Evolutionary conservation across 768 basidiomycete species (phyloP), one percentile per base, ranked within the genome.

Genomic region (Collybiopsis confluens): DNA sequence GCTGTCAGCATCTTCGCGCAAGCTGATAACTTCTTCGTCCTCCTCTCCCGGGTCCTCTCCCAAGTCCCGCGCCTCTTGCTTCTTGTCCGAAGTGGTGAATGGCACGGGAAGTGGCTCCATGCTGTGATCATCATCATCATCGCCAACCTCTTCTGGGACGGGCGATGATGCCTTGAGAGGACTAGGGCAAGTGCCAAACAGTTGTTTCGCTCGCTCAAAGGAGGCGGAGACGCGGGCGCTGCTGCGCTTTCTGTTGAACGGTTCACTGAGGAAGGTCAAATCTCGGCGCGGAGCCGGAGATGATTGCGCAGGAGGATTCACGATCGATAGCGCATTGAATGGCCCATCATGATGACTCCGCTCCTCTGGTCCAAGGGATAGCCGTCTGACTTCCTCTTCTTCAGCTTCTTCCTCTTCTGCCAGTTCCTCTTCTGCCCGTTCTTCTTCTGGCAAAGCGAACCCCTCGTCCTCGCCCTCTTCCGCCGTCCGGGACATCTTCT

Each of bases 1-100:
- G 24, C 59, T 57, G 42, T 64, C 42, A 40, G 67, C 66, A 49
- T 71, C 68, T 26, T 63, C 66, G n/a, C 38, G 68, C 65, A 30
- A 64, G 18, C 38, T 15, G 4, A 7, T 15, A 38, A 24, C 47
- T 35, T 5, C 47, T 10, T 48, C 27, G 16, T 20, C 47, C 3
- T 48, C 35, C 21, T 48, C 47, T n/a, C n/a, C n/a, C n/a, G n/a
- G n/a, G n/a, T n/a, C n/a, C n/a, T n/a, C n/a, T n/a, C n/a, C n/a
- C n/a, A n/a, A n/a, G n/a, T n/a, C n/a, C n/a, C n/a, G n/a, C n/a
- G n/a, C n/a, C n/a, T n/a, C n/a, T n/a, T n/a, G n/a, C n/a, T n/a
- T n/a, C n/a, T n/a, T n/a, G n/a, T n/a, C n/a, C n/a, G n/a, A n/a
- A n/a, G n/a, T n/a, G n/a, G n/a, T n/a, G n/a, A n/a, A n/a, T n/a